These are phyloP conservation scores for Vitellaria paradoxa DNA, from an alignment of 179 eudicot genomes.

Conservation along the genomic window DNA sequence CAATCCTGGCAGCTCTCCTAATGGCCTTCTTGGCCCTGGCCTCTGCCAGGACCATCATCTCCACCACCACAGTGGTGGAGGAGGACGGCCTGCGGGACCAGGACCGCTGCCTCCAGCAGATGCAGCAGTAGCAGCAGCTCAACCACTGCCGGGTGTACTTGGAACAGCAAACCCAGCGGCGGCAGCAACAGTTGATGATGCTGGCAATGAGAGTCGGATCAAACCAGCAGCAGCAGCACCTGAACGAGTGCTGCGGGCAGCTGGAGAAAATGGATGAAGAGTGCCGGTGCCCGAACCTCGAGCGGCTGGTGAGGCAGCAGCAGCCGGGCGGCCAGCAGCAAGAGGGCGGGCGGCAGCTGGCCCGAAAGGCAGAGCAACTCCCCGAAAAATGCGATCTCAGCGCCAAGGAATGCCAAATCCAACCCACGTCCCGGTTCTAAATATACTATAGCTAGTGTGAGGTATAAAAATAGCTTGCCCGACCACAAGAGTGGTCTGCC, in stretches of 20 bases:
- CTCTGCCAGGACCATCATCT: not conserved
- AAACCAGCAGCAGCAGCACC: not conserved
- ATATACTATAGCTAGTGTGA: not conserved
- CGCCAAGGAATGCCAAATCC: slow-evolving; percentile 2
- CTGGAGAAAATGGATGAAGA: slow-evolving; percentile 8
- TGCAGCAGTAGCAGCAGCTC: slow-evolving; percentile 1
- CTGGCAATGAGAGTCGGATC: not conserved
- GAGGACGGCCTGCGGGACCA: not conserved
- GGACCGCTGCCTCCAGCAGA: not conserved
- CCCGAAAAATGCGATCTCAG: not conserved
- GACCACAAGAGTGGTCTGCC: too few relatives aligned
- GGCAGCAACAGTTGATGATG: too few relatives aligned
- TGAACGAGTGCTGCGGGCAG: slow-evolving; percentile 7
- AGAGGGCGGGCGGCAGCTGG: not conserved
- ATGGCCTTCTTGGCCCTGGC: slow-evolving; percentile 8
- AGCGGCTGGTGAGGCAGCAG: slow-evolving; percentile 1
- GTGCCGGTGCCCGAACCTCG: slow-evolving; percentile 12
- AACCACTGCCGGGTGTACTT: slow-evolving; percentile 7
- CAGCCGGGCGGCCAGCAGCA: not conserved
- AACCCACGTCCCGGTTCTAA: not conserved
- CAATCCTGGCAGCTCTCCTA: slow-evolving; percentile 7
- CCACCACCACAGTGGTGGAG: not conserved
- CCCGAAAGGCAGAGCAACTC: not conserved
- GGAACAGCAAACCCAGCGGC: not conserved
- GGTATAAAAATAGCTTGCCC: too few relatives aligned